phyloP scores from a whole-genome alignment of 306 rosid species.

The Psophocarpus tetragonolobus region DNA sequence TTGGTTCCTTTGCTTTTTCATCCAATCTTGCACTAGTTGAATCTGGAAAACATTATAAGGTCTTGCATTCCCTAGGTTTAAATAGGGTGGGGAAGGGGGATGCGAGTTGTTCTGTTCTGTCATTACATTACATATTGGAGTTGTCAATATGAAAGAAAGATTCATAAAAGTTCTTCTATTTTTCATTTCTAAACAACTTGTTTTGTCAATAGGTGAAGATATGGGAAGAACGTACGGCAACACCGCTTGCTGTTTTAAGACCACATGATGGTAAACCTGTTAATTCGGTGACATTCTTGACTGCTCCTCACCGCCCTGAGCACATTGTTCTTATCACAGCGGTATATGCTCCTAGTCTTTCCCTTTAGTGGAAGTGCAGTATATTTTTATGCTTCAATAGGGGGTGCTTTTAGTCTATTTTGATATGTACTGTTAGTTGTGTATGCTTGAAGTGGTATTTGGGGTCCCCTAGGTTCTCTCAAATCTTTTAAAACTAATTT shows the following conservation, averaged over 20 bases:
- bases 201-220: constrained; percentile 63
- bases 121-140: constrained; percentile 4
- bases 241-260: constrained; percentile 61
- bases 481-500: constrained; percentile 29
- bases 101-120: constrained; percentile 3
- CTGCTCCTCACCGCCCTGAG: constrained; percentile 74
- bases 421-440: constrained; percentile 9
- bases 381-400: constrained; percentile 20
- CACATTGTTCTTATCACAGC: constrained; percentile 74
- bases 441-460: constrained; percentile 7
- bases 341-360: constrained; percentile 47
- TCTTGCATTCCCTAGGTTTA: not conserved
- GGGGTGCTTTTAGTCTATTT: constrained; percentile 9
- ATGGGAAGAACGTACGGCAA: constrained; percentile 71
- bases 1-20: constrained; percentile 10
- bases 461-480: constrained; percentile 19
- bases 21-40: constrained; percentile 23
- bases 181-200: constrained; percentile 12
- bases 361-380: constrained; percentile 23
- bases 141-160: constrained; percentile 1
- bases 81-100: not conserved
- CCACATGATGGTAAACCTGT: constrained; percentile 75
- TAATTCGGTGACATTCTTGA: constrained; percentile 69
- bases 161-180: constrained; percentile 3
- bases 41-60: not conserved